Evolutionary conservation across 768 basidiomycete species (phyloP), one percentile per base, ranked within the genome.

Genomic region (Mycena chlorophos): DNA sequence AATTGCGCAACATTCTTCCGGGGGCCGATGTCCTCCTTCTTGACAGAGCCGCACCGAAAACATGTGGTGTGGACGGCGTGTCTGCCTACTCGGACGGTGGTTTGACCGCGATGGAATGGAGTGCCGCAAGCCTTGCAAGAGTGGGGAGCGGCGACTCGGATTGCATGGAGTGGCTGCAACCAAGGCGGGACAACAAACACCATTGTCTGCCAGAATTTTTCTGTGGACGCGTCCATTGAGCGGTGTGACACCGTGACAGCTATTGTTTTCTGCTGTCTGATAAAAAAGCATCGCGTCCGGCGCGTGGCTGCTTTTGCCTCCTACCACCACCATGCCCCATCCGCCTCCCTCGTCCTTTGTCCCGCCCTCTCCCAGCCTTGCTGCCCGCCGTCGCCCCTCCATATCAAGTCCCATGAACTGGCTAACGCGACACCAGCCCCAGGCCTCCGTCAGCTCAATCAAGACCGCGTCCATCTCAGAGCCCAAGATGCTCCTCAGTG

Each of bases 131-230:
- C 53, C 0, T 28, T 47, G 62, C 52, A 50, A 30, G 65, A 27
- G 39, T 56, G 66, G 46, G 73, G 57, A 5, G 64, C 49, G 46
- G 67, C 70, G 17, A 70, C 69, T 45, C 82, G 77, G 14, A 73
- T 63, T 0, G 78, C 68, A 65, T 90, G 87, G 26, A 87, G 72
- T 34, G 88, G 87, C 14, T 89, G 80, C 46, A 91, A 79, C 29
- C 74, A 46, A 8, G 85, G 78, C 2, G 86, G 84, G 31, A 80
- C 61, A 3, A 79, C 58, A 25, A 81, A 73, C 51, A 89, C 69
- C 17, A 88, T 64, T 13, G 76, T 69, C 37, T 75, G 69, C 56
- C 77, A 76, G 59, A 82, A 83, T 61, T 73, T 77, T 51, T 68
- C 49, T 2, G 82, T 78, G 17, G 73, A 57, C 19, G 62, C 28